Conservation (phyloP, 2,329 filamentous ascomycete genomes). For the Calonectria multiphialidica region DNA sequence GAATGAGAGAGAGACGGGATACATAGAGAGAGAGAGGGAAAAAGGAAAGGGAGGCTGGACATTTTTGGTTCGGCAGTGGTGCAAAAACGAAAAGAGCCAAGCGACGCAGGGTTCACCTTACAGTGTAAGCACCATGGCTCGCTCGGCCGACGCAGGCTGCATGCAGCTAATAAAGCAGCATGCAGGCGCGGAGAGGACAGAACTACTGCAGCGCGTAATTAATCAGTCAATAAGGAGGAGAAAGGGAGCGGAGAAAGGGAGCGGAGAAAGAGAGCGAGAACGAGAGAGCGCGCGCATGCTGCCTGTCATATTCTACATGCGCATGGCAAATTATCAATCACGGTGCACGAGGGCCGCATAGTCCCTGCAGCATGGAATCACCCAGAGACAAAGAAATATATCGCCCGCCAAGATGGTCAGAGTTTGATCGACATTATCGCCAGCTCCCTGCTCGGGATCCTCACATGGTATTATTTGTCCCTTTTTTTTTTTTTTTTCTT, state of each 20-base stretch:
- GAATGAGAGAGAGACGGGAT: background rate
- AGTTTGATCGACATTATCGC: background rate
- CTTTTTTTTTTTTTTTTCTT: background rate
- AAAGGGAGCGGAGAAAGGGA: background rate
- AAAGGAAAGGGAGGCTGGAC: background rate
- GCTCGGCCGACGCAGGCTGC: slow-evolving; percentile 9
- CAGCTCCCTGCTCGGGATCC: slow-evolving; percentile 1
- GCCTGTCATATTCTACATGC: background rate
- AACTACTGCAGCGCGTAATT: slow-evolving; percentile 13
- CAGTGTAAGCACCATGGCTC: slow-evolving; percentile 5
- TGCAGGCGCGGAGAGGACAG: background rate
- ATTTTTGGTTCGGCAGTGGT: background rate
- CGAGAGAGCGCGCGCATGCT: too few relatives aligned
- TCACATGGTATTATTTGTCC: background rate
- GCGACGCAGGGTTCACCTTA: background rate
- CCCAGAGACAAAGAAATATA: slow-evolving; percentile 1
- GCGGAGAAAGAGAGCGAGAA: background rate
- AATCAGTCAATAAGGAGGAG: background rate
- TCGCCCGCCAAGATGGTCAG: background rate
- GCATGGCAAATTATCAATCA: background rate
- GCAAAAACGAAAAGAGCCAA: background rate
- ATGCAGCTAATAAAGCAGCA: slow-evolving; percentile 18
- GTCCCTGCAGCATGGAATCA: slow-evolving; percentile 1
- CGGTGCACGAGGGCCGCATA: background rate
- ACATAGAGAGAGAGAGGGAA: too few relatives aligned